Conservation (phyloP, 129 eudicot species). For the Erigeron canadensis region DNA sequence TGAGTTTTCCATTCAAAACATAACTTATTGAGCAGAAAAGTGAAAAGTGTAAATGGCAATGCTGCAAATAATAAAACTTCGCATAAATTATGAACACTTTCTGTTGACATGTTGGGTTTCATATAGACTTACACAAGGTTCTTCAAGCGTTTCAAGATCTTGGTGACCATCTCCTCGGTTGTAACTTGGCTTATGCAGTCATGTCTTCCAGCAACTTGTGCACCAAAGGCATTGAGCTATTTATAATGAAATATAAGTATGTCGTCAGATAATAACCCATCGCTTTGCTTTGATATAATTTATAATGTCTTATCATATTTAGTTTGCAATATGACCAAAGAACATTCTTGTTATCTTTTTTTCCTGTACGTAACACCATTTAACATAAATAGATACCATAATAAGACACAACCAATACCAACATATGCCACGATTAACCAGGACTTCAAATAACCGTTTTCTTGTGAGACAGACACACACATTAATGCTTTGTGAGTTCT, state of each 20-base stretch:
- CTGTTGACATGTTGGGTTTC: neutral
- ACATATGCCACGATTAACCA: conserved; percentile 6
- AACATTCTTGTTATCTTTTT: neutral
- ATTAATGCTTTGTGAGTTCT: conserved; percentile 5
- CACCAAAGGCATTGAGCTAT: conserved; percentile 76
- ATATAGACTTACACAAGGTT: conserved; percentile 68
- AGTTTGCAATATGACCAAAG: conserved; percentile 13
- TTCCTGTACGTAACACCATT: conserved; percentile 5
- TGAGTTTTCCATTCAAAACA: too few relatives aligned
- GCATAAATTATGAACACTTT: conserved; percentile 5
- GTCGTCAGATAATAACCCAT: conserved; percentile 6
- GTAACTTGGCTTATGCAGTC: conserved; percentile 67
- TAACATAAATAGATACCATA: neutral
- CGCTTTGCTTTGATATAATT: conserved; percentile 1
- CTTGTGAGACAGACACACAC: conserved; percentile 6
- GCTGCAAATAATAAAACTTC: neutral
- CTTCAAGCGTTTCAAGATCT: conserved; percentile 73
- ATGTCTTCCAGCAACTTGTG: conserved; percentile 64
- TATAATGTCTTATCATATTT: conserved; percentile 19
- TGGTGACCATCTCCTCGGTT: conserved; percentile 58
- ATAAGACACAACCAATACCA: conserved; percentile 5
- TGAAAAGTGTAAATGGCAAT: conserved; percentile 4
- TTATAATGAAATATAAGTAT: conserved; percentile 24
- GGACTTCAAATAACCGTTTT: conserved; percentile 17
- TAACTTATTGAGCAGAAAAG: neutral